Evolutionary conservation across 163 green algal genomes (phyloP).

Genomic region (Smithsoniella earleae): DNA sequence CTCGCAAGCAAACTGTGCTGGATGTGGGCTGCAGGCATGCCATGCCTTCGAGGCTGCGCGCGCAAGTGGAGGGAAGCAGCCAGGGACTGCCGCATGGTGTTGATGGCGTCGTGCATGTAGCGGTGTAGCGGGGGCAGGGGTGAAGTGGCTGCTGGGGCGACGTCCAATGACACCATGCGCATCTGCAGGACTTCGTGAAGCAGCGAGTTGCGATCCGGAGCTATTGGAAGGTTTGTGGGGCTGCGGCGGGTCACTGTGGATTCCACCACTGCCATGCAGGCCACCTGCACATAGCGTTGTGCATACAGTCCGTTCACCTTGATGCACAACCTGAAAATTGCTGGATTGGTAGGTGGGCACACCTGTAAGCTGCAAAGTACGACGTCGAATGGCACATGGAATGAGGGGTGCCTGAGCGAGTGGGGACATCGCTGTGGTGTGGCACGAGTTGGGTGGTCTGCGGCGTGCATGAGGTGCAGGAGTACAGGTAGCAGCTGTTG

Average conservation of each 20-base stretch:
- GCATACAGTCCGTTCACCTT: no score
- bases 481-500: conserved; percentile 18
- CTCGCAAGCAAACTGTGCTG: background rate
- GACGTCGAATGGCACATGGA: no score
- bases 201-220: background rate
- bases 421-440: no score
- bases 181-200: background rate
- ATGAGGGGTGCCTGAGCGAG: no score
- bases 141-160: background rate
- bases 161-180: background rate
- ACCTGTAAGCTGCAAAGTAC: no score
- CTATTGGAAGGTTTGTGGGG: no score
- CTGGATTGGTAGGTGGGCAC: no score
- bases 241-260: background rate
- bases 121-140: background rate
- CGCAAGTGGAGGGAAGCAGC: background rate
- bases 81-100: background rate
- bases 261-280: background rate
- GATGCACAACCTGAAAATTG: no score
- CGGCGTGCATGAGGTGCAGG: background rate
- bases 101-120: conserved; percentile 2
- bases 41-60: background rate
- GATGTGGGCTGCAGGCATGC: background rate
- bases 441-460: background rate
- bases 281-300: no score